Evolutionary conservation across 805 yeast genomes (phyloP).

Genomic region (Wickerhamomyces silvicola): DNA sequence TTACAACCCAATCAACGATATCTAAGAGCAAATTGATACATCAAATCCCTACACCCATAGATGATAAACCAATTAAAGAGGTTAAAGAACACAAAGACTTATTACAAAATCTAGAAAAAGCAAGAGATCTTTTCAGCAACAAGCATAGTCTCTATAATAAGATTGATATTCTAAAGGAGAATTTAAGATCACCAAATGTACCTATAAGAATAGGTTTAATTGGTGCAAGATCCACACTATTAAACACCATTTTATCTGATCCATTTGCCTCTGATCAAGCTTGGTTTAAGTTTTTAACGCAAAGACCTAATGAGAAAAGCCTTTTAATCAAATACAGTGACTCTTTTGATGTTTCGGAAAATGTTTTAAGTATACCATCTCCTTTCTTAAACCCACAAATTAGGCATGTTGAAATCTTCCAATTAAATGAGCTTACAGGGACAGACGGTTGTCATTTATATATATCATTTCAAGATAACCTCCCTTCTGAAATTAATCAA

Average conservation of each 20-base stretch:
- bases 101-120: constrained; percentile 8
- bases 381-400: constrained; percentile 13
- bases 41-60: not conserved
- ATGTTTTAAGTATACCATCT: constrained; percentile 23
- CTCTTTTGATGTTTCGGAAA: constrained; percentile 12
- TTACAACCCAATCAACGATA: too few relatives aligned
- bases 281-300: constrained; percentile 20
- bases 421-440: constrained; percentile 10
- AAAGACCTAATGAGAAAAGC: constrained; percentile 3
- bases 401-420: constrained; percentile 21
- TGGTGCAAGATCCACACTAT: constrained; percentile 16
- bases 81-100: constrained; percentile 7
- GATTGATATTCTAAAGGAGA: constrained; percentile 15
- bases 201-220: constrained; percentile 26
- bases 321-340: constrained; percentile 18
- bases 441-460: constrained; percentile 26
- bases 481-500: constrained; percentile 4
- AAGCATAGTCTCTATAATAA: constrained; percentile 21
- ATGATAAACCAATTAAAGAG: not conserved
- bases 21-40: too few relatives aligned
- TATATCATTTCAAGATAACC: constrained; percentile 14
- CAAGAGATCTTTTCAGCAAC: constrained; percentile 16
- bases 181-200: constrained; percentile 8
- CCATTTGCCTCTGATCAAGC: constrained; percentile 26
- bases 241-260: constrained; percentile 25